A percentile compares a stretch with the other conserved stretches of the same genome.
phyloP scores from a whole-genome alignment of 2,329 filamentous ascomycete species.

The Alternaria incomplexa region DNA sequence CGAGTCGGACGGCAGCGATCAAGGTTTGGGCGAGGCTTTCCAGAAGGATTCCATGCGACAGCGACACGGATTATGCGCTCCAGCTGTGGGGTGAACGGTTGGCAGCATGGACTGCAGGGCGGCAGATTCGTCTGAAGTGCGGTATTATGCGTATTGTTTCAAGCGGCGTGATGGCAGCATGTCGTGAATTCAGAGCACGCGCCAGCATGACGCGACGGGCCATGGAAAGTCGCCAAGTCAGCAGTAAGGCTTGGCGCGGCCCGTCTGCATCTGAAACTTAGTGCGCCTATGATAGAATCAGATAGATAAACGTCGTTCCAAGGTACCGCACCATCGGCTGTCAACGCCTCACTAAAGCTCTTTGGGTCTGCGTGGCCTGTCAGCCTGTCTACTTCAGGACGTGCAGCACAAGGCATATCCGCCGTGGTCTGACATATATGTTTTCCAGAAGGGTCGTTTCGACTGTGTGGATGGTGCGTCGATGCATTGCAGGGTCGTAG shows the following conservation, averaged over 20 bases:
- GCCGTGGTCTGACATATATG: conserved; percentile 1
- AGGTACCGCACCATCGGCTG: conserved; percentile 13
- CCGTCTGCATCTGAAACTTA: conserved; percentile 32
- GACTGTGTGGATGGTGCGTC: conserved; percentile 9
- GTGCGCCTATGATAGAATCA: conserved; percentile 31
- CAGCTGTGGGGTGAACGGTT: conserved; percentile 9
- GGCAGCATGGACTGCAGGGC: conserved; percentile 3
- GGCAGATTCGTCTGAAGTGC: conserved; percentile 2
- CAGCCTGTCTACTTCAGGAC: conserved; percentile 7
- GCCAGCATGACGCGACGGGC: conserved; percentile 24
- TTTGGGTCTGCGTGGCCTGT: neutral
- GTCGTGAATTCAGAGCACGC: conserved; percentile 3
- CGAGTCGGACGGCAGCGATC: conserved; percentile 23
- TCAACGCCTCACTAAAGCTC: conserved; percentile 14
- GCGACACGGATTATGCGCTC: conserved; percentile 23
- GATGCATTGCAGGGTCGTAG: neutral
- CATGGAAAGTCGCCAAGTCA: conserved; percentile 16
- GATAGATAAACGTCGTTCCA: conserved; percentile 24
- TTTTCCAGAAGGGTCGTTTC: conserved; percentile 19
- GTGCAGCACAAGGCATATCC: conserved; percentile 13
- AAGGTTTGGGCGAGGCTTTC: conserved; percentile 32
- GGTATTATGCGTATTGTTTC: conserved; percentile 35
- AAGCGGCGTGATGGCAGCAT: conserved; percentile 14
- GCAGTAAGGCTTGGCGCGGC: conserved; percentile 12
- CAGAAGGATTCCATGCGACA: conserved; percentile 31